Conservation (phyloP, 2,329 filamentous ascomycete genomes). For the Alternaria viburni region DNA sequence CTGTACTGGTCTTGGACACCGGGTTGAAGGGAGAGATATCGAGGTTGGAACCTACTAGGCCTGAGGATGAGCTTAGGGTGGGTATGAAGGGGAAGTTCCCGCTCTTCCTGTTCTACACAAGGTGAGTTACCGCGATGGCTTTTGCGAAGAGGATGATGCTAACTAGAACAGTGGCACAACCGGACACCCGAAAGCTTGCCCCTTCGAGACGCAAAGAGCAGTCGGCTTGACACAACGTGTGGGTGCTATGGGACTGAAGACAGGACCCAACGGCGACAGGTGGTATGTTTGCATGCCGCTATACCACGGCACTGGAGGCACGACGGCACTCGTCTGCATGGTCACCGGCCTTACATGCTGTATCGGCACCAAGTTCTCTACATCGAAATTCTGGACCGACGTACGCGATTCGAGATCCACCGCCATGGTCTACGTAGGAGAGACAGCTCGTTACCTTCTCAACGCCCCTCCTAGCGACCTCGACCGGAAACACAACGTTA, state of each 20-base stretch:
- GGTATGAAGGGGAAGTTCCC: constrained; percentile 61
- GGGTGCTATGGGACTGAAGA: constrained; percentile 43
- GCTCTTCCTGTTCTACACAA: constrained; percentile 73
- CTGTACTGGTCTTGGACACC: constrained; percentile 60
- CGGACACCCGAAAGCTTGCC: constrained; percentile 74
- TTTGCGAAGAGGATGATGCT: constrained; percentile 1
- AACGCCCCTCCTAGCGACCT: constrained; percentile 68
- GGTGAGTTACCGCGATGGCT: constrained; percentile 48
- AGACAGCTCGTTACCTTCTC: constrained; percentile 76
- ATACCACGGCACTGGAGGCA: constrained; percentile 76
- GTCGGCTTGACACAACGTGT: constrained; percentile 49
- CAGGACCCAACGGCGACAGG: constrained; percentile 58
- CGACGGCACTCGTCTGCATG: constrained; percentile 63
- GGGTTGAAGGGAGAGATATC: constrained; percentile 56
- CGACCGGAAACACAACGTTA: constrained; percentile 65
- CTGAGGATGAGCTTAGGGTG: constrained; percentile 62
- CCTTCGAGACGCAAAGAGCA: constrained; percentile 62
- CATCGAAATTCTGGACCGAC: constrained; percentile 73
- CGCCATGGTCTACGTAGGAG: constrained; percentile 78
- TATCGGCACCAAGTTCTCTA: constrained; percentile 71
- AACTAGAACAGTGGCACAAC: constrained; percentile 67
- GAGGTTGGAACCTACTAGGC: constrained; percentile 57
- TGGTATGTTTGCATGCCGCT: constrained; percentile 81
- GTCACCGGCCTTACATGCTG: constrained; percentile 64
- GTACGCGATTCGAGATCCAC: constrained; percentile 71